A percentile compares a stretch with the other conserved stretches of the same genome.
These are phyloP conservation scores for Backusella tuberculispora DNA, from an alignment of 192 early-diverging fungal species.

Conservation along the genomic window DNA sequence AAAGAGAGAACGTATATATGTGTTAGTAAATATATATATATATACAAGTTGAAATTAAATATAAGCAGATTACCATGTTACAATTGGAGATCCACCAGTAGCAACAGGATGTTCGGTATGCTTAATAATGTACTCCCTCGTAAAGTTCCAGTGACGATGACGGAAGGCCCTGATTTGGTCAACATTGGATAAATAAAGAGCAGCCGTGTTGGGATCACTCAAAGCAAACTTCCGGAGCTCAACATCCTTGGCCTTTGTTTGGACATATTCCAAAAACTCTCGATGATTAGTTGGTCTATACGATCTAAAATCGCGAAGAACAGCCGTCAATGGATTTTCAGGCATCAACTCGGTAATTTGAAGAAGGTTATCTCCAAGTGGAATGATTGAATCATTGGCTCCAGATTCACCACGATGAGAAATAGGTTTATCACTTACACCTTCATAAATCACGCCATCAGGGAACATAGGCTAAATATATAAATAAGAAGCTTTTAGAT, in stretches of 20 bases:
- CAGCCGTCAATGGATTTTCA: constrained; percentile 77
- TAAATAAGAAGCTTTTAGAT: neutral
- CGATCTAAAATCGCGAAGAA: constrained; percentile 72
- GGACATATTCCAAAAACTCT: constrained; percentile 75
- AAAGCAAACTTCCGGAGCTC: constrained; percentile 64
- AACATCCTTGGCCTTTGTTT: constrained; percentile 49
- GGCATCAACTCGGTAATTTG: constrained; percentile 82
- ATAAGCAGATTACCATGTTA: constrained; percentile 49
- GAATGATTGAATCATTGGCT: constrained; percentile 86
- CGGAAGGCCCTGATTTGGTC: constrained; percentile 86
- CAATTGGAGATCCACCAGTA: constrained; percentile 72
- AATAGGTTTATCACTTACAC: constrained; percentile 56
- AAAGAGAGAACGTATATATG: constrained; percentile 49
- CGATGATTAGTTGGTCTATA: constrained; percentile 83
- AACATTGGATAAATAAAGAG: constrained; percentile 75
- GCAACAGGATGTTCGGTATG: constrained; percentile 74
- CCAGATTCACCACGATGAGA: constrained; percentile 84
- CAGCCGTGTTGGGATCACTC: constrained; percentile 64
- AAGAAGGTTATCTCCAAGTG: constrained; percentile 84
- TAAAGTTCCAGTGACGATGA: constrained; percentile 87
- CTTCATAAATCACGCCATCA: constrained; percentile 87
- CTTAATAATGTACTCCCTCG: constrained; percentile 86
- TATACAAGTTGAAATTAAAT: neutral
- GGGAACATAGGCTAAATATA: constrained; percentile 79
- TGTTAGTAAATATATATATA: neutral